phyloP scores from a whole-genome alignment of 305 asterid species.

The Fraxinus xanthoxyloides region DNA sequence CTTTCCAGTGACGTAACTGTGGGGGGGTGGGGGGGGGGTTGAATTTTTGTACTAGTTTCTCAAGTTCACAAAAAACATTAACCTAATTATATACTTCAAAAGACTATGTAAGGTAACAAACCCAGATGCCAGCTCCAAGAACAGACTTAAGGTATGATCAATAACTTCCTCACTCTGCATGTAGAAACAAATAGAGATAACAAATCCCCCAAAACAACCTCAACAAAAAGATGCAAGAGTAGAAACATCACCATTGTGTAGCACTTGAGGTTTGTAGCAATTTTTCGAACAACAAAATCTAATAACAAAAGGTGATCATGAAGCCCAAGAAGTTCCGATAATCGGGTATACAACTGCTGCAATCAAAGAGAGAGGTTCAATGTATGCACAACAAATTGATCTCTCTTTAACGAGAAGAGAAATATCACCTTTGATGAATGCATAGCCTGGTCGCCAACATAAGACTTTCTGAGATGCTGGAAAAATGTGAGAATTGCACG shows the following conservation, averaged over 20 bases:
- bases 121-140: slow-evolving; percentile 98
- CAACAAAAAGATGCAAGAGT: slow-evolving; percentile 15
- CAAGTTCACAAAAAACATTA: slow-evolving; percentile 3
- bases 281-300: slow-evolving; percentile 80
- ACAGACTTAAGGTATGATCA: slow-evolving; percentile 84
- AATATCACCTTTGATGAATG: slow-evolving; percentile 88
- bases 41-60: slow-evolving; percentile 1
- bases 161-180: slow-evolving; percentile 90
- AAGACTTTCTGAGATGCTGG: slow-evolving; percentile 86
- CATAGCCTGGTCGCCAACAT: slow-evolving; percentile 98
- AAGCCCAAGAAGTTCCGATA: slow-evolving; percentile 95
- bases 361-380: slow-evolving; percentile 39
- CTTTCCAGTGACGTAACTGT: slow-evolving; percentile 95
- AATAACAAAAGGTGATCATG: slow-evolving; percentile 87
- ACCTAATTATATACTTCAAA: background rate
- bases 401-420: slow-evolving; percentile 13
- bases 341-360: slow-evolving; percentile 94
- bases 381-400: slow-evolving; percentile 20
- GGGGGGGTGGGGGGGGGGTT: slow-evolving; percentile 20
- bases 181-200: slow-evolving; percentile 27
- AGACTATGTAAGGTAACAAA: slow-evolving; percentile 33
- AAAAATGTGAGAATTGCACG: slow-evolving; percentile 91
- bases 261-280: slow-evolving; percentile 88
- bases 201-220: slow-evolving; percentile 16
- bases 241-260: slow-evolving; percentile 64